Evolutionary conservation across 495 filamentous ascomycete species (phyloP).

Genomic region (Glarea lozoyensis): DNA sequence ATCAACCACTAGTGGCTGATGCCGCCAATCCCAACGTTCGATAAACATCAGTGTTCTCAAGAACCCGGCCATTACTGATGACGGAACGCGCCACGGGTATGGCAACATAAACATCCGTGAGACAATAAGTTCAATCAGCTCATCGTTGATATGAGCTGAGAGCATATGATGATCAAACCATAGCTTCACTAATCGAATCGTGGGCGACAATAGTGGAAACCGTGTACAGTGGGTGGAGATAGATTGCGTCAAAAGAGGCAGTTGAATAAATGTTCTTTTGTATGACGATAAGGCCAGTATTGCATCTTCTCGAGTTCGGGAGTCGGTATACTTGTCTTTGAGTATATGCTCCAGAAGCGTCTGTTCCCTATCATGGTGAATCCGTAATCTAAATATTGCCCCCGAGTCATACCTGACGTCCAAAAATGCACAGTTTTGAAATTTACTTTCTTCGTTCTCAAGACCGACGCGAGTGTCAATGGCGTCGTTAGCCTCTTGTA

Average conservation of each 20-base stretch:
- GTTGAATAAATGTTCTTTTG: conserved; percentile 59
- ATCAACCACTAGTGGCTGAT: conserved; percentile 72
- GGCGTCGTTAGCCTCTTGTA: conserved; percentile 42
- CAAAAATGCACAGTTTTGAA: conserved; percentile 73
- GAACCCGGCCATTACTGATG: conserved; percentile 73
- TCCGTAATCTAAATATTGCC: conserved; percentile 56
- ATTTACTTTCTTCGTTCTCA: conserved; percentile 58
- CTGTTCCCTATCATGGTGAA: conserved; percentile 78
- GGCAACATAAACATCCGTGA: conserved; percentile 70
- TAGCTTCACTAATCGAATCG: conserved; percentile 78
- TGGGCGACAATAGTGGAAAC: conserved; percentile 71
- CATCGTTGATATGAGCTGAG: conserved; percentile 61
- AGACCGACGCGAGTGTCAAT: conserved; percentile 60
- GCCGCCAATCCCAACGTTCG: conserved; percentile 84
- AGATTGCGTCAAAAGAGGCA: conserved; percentile 71
- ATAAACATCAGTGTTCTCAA: conserved; percentile 68
- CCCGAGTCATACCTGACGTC: conserved; percentile 68
- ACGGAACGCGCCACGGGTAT: conserved; percentile 72
- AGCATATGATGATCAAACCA: conserved; percentile 88
- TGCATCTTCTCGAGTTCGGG: conserved; percentile 53
- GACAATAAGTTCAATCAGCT: conserved; percentile 74
- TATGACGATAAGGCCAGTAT: conserved; percentile 59
- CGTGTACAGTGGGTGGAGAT: conserved; percentile 71
- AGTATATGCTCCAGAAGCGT: conserved; percentile 66
- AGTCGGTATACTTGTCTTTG: conserved; percentile 59